phyloP scores from a whole-genome alignment of 345 rosid genomes.

The Mallotus nudiflorus region DNA sequence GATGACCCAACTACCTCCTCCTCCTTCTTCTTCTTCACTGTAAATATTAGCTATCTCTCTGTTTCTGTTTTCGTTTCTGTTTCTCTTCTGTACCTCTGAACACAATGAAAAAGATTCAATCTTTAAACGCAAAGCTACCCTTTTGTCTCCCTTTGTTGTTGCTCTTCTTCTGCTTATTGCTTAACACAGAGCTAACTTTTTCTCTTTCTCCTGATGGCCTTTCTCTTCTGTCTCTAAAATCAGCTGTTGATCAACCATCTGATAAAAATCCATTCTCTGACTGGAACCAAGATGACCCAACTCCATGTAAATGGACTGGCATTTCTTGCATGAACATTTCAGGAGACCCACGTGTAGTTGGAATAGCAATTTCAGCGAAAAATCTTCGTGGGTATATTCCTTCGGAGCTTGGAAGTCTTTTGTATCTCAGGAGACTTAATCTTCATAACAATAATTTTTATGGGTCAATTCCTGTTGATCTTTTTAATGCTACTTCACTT shows the following conservation, averaged over 20 bases:
- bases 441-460: slow-evolving; percentile 67
- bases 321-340: slow-evolving; percentile 77
- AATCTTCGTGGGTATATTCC: slow-evolving; percentile 85
- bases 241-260: slow-evolving; percentile 62
- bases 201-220: slow-evolving; percentile 89
- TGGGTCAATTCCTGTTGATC: slow-evolving; percentile 76
- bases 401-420: slow-evolving; percentile 78
- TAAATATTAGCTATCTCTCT: slow-evolving; percentile 2
- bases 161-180: slow-evolving; percentile 25
- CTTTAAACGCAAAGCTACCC: neutral
- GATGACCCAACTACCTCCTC: slow-evolving; percentile 15
- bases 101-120: slow-evolving; percentile 18
- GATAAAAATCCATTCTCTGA: slow-evolving; percentile 56
- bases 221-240: slow-evolving; percentile 81
- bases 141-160: slow-evolving; percentile 24
- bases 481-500: slow-evolving; percentile 89
- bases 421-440: slow-evolving; percentile 83
- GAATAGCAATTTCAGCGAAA: slow-evolving; percentile 66
- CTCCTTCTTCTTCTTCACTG: neutral
- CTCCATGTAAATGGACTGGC: slow-evolving; percentile 90
- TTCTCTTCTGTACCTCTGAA: neutral
- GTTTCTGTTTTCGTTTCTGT: neutral
- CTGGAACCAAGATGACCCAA: slow-evolving; percentile 78
- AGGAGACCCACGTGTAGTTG: slow-evolving; percentile 70
- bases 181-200: slow-evolving; percentile 12